These are phyloP conservation scores for Polyplosphaeria fusca DNA, from an alignment of 495 filamentous ascomycete genomes.

Conservation along the genomic window DNA sequence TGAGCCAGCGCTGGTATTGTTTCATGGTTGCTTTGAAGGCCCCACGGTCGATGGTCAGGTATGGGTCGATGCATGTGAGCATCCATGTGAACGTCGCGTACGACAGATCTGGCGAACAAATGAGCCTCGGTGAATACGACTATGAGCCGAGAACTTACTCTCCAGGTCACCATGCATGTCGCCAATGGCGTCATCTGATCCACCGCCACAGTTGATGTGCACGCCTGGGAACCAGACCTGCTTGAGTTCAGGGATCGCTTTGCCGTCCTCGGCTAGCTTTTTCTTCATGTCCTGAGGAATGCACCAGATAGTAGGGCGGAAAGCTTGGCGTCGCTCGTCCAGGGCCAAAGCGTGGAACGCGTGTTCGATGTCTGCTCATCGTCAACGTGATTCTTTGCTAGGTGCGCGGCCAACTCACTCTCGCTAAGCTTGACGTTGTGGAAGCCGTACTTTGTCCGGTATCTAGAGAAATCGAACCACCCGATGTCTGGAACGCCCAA, in stretches of 20 bases:
- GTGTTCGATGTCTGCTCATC: slow-evolving; percentile 48
- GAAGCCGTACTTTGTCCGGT: slow-evolving; percentile 24
- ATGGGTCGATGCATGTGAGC: slow-evolving; percentile 26
- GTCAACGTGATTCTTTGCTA: background rate
- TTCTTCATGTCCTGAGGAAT: slow-evolving; percentile 33
- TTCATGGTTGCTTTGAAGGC: slow-evolving; percentile 8
- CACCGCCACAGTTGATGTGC: slow-evolving; percentile 54
- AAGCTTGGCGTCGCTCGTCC: slow-evolving; percentile 54
- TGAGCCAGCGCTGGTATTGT: slow-evolving; percentile 21
- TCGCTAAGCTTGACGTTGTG: slow-evolving; percentile 29
- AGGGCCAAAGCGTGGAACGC: slow-evolving; percentile 61
- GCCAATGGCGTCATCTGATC: slow-evolving; percentile 28
- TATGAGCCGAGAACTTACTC: slow-evolving; percentile 15
- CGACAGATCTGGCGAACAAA: slow-evolving; percentile 13
- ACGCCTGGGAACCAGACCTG: slow-evolving; percentile 60
- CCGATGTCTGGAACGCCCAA: slow-evolving; percentile 38
- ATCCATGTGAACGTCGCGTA: slow-evolving; percentile 26
- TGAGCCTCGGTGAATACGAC: too few species aligned
- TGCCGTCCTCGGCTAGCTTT: slow-evolving; percentile 27
- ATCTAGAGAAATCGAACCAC: slow-evolving; percentile 14
- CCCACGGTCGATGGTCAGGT: slow-evolving; percentile 22
- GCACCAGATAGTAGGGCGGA: slow-evolving; percentile 55
- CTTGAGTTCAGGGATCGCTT: slow-evolving; percentile 35
- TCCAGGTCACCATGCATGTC: slow-evolving; percentile 27
- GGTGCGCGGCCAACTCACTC: background rate